Evolutionary conservation across 768 basidiomycete species (phyloP), one percentile per base, ranked within the genome.

Genomic region (Rhodocollybia butyracea): DNA sequence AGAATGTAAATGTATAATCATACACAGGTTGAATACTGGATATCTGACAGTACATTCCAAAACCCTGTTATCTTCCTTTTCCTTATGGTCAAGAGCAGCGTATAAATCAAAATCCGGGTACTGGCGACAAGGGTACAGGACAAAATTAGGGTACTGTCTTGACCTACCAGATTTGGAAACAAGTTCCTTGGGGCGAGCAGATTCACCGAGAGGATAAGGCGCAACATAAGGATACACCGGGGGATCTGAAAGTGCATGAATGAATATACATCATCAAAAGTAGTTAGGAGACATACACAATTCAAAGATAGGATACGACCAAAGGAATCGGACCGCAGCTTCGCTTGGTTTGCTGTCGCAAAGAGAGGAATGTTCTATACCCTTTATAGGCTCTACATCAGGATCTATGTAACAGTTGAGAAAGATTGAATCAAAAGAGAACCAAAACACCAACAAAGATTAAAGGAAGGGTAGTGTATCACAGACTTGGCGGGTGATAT

Each of bases 161-260:
- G 43, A 29, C 27, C 8, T 45, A n/a, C 21, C 1, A 17, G 43
- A 5, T 30, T 45, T 15, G 43, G 8, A 45, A 17, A 22, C 19
- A 5, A 24, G 12, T 8, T 15, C 11, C 3, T 17, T 15, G 15
- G 34, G 11, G 26, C 5, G 7, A 29, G 17, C 2, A 46, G 30
- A 32, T n/a, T 19, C 31, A 13, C 6, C 10, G 19, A 22, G 3
- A 29, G 74, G 76, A 60, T 74, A 79, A 38, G 76, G 64, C 51
- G 70, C 63, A 48, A 78, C 66, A 59, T 73, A 55, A 32, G 80
- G 76, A 58, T 75, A 74, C 29, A 72, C 68, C 15, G 72, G 60
- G 19, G 76, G 73, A 65, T 79, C 77, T 79, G 46, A 32, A 19
- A 54, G 42, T 24, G 17, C 15, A 51, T 38, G 22, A 54, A 51